Evolutionary conservation across 1,139 yeast genomes (phyloP), one percentile per base, ranked within the genome.

Genomic region (Suhomyces guaymorum): DNA sequence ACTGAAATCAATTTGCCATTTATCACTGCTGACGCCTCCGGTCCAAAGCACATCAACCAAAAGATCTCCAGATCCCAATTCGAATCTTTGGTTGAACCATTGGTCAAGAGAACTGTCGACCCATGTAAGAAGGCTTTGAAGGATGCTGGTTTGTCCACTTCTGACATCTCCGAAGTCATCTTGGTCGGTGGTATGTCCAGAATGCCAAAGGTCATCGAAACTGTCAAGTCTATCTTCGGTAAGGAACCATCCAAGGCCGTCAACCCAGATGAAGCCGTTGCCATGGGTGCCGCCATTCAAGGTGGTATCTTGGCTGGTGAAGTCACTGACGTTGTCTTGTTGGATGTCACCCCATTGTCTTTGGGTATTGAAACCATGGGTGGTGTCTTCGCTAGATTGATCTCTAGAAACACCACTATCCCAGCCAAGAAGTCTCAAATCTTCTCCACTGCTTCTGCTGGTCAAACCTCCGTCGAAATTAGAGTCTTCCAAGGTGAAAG

Each of bases 111-210:
- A 66, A 89, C 97, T 43, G 70, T 90, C 51, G 96, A 90, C 63
- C 99, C 98, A 58, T 95, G 95, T 68, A 89, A 90, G 80, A 89
- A 90, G 75, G 99, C 98, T 44, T 75, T 92, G 66, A 92, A 90
- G 77, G 98, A 94, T 60, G 97, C 98, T 52, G 82, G 81, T 52
- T 74, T 92, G 63, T 55, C 82, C 48, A 79, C 96, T 39, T 83
- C 94, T 44, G 94, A 86, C 56, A 75, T 92, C 57, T 82, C 95
- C 54, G 98, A 92, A 72, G 97, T 92, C 54, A 84, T 92, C 61
- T 78, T 92, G 52, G 99, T 92, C 54, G 99, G 99, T 80, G 99
- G 99, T 82, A 92, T 90, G 98, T 85, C 97, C 47, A 88, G 99
- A 78, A 92, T 92, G 98, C 99, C 99, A 71, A 94, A 92, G 83